Conservation (phyloP, 805 yeast genomes). For the Tetrapisispora iriomotensis region DNA sequence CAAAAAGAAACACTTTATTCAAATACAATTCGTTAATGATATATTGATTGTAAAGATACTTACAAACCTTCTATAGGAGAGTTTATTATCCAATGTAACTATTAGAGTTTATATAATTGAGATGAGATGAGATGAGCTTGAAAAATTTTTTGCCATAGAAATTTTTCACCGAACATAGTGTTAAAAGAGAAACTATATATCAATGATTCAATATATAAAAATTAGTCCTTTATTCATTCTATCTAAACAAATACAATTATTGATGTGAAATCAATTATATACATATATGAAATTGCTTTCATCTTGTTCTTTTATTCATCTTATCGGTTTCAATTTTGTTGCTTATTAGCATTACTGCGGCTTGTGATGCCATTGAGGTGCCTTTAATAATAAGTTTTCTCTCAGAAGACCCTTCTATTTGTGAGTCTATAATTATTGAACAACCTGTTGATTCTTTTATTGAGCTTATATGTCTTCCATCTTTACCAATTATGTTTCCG, state of each 20-base stretch:
- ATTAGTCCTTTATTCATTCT: neutral
- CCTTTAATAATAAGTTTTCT: conserved; percentile 64
- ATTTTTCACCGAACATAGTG: conserved; percentile 3
- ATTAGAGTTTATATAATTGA: too few relatives aligned
- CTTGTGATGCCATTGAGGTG: conserved; percentile 54
- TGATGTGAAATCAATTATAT: neutral
- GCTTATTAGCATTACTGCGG: conserved; percentile 62
- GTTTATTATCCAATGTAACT: too few relatives aligned
- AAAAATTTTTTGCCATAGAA: conserved; percentile 2
- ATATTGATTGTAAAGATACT: too few relatives aligned
- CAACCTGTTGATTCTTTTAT: conserved; percentile 68
- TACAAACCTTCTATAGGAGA: too few relatives aligned
- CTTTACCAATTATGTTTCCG: conserved; percentile 79
- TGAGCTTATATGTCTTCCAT: conserved; percentile 73
- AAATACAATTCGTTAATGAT: too few relatives aligned
- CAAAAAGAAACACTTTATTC: too few relatives aligned
- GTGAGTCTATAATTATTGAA: conserved; percentile 59
- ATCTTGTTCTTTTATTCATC: conserved; percentile 31
- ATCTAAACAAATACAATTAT: neutral
- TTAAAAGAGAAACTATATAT: neutral
- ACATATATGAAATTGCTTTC: neutral
- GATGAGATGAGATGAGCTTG: conserved; percentile 6
- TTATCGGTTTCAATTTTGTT: conserved; percentile 62
- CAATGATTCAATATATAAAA: too few relatives aligned
- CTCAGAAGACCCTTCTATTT: conserved; percentile 43